phyloP scores from a whole-genome alignment of 371 early-diverging fungal species.

The Nosema muscidifuracis region DNA sequence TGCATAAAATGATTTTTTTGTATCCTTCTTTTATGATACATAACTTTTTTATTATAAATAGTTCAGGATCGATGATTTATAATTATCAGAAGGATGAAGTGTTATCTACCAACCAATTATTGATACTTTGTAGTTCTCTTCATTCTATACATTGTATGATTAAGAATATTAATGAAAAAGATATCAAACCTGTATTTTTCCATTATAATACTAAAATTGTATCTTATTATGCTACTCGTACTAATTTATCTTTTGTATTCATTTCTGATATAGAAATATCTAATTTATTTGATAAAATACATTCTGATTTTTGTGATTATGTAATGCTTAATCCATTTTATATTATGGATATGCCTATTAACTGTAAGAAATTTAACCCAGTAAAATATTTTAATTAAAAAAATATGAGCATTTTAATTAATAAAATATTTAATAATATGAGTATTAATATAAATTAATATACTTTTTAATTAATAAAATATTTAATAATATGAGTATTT shows the following conservation, averaged over 20 bases:
- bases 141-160: conserved; percentile 32
- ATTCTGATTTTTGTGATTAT: conserved; percentile 81
- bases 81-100: conserved; percentile 19
- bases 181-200: not conserved
- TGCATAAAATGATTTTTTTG: not conserved
- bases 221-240: conserved; percentile 26
- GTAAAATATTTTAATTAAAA: not conserved
- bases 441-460: not conserved
- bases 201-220: conserved; percentile 12
- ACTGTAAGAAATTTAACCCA: conserved; percentile 63
- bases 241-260: conserved; percentile 37
- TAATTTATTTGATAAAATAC: conserved; percentile 67
- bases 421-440: not conserved
- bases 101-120: conserved; percentile 13
- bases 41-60: conserved; percentile 50
- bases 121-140: conserved; percentile 31
- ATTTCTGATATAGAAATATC: conserved; percentile 6
- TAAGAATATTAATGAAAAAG: not conserved
- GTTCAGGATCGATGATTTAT: conserved; percentile 53
- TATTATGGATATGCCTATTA: conserved; percentile 93
- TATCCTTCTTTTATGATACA: not conserved
- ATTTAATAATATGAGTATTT: too few species aligned
- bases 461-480: not conserved
- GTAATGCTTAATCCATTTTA: conserved; percentile 96
- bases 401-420: not conserved